Conservation (phyloP, 2,329 filamentous ascomycete genomes). For the Cryphonectria japonica region DNA sequence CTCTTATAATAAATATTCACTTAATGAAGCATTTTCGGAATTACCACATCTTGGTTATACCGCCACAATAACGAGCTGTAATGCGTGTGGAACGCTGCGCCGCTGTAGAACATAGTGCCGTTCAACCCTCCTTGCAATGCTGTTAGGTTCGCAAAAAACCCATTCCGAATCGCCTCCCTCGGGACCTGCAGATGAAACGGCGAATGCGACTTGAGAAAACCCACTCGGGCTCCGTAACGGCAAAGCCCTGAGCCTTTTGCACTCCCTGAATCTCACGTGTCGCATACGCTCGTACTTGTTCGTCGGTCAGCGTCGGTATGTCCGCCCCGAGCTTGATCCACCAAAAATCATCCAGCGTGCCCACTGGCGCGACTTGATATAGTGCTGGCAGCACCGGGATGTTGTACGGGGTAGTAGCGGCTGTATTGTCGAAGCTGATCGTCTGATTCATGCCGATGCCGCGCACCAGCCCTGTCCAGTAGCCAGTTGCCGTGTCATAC, state of each 20-base stretch:
- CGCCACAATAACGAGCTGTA: not conserved
- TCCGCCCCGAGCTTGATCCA: not conserved
- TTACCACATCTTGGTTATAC: not conserved
- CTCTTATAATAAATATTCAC: too few species aligned
- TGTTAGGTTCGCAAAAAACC: not conserved
- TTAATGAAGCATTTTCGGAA: not conserved
- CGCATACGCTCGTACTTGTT: not conserved
- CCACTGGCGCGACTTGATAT: not conserved
- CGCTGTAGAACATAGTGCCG: not conserved
- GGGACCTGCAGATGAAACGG: not conserved
- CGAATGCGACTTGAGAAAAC: not conserved
- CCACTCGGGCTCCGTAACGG: not conserved
- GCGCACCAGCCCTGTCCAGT: too few species aligned
- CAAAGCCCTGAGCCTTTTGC: not conserved
- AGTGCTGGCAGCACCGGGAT: not conserved
- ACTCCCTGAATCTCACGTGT: not conserved
- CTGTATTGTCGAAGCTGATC: not conserved
- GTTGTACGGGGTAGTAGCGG: not conserved
- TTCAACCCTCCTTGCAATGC: not conserved
- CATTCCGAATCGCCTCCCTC: not conserved
- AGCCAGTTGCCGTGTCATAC: not conserved
- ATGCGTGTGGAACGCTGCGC: not conserved
- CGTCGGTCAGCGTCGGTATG: not conserved
- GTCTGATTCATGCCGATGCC: not conserved
- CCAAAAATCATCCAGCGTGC: not conserved